Percentiles rank a stretch among this genome's conserved stretches.
Evolutionary conservation across 805 yeast species (phyloP).

Genomic region (Scheffersomyces coipomensis): DNA sequence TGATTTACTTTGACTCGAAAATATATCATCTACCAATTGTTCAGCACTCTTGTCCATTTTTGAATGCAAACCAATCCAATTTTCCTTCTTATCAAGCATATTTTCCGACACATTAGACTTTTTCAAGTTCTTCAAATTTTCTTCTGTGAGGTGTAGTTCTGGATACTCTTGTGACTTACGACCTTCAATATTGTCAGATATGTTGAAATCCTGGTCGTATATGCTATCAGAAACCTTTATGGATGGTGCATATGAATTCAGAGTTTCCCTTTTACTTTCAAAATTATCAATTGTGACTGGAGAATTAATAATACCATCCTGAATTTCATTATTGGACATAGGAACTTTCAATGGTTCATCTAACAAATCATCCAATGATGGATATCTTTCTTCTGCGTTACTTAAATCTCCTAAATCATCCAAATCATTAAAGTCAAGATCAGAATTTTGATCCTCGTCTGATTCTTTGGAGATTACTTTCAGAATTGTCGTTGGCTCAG

Average conservation of each 20-base stretch:
- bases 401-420: slow-evolving; percentile 41
- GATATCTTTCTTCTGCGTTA: slow-evolving; percentile 52
- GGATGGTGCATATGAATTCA: not conserved
- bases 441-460: slow-evolving; percentile 3
- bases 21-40: slow-evolving; percentile 41
- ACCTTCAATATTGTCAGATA: not conserved
- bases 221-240: not conserved
- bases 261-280: too few species aligned
- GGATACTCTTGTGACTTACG: not conserved
- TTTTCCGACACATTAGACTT: not conserved
- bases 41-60: slow-evolving; percentile 30
- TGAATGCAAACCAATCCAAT: slow-evolving; percentile 31
- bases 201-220: too few species aligned
- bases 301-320: not conserved
- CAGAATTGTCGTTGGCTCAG: not conserved
- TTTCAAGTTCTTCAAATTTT: not conserved
- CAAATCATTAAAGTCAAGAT: slow-evolving; percentile 16
- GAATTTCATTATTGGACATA: not conserved
- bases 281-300: too few species aligned
- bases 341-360: slow-evolving; percentile 1
- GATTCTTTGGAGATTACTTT: not conserved
- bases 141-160: not conserved
- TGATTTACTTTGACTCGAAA: slow-evolving; percentile 19
- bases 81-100: slow-evolving; percentile 25
- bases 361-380: slow-evolving; percentile 40